Base-by-base conservation (phyloP, 169 alveolate genomes). In the Sarcocystis neurona region DNA sequence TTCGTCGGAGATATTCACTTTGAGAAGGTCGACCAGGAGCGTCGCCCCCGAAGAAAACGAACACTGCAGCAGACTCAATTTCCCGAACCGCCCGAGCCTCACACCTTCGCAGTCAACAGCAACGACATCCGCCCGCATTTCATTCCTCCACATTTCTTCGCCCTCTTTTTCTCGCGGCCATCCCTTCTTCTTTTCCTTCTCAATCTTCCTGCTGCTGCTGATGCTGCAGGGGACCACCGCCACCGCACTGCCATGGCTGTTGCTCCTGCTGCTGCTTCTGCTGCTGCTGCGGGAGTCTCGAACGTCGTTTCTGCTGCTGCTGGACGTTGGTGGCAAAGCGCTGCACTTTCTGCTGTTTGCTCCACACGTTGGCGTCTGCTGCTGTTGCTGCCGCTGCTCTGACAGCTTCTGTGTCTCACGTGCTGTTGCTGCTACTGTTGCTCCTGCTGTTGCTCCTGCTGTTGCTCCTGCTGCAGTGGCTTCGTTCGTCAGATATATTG, bases 61-160 rank as follows among this genome's bases (percentile, higher is more conserved):
- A 56, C 91, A 56, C 89, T 93, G 95, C 91, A 90, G 60, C 44
- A 80, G 47, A 77, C 95, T 90, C 39, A 94, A 44, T 53, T 92
- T 93, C 4, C 96, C 96, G 68, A 92, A 94, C 32, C 93, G 91
- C 43, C 96, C 96, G 58, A 94, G 88, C 60, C 87, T 87, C 41
- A 94, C 92, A 3, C 96, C 96, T 58, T 94, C 96, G 82, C 82
- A 72, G 82, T 72, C 82, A 10, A 72, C 34, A 30, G 82, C 82
- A 30, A 72, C 82, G 3, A 72, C 39, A 30, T 43, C 58, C 27
- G 39, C 34, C 5, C 58, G 41, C 5, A 72, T 10, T 30, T 72
- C 82, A 12, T 43, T 43, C 39, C 44, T 27, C 27, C 27, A 15
- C 8, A 63, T n/a, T n/a, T n/a, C n/a, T n/a, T n/a, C n/a, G n/a